A percentile compares a stretch with the other conserved stretches of the same genome.
Conservation (phyloP, 2,329 filamentous ascomycete species). For the Alternaria novae-zelandiae region DNA sequence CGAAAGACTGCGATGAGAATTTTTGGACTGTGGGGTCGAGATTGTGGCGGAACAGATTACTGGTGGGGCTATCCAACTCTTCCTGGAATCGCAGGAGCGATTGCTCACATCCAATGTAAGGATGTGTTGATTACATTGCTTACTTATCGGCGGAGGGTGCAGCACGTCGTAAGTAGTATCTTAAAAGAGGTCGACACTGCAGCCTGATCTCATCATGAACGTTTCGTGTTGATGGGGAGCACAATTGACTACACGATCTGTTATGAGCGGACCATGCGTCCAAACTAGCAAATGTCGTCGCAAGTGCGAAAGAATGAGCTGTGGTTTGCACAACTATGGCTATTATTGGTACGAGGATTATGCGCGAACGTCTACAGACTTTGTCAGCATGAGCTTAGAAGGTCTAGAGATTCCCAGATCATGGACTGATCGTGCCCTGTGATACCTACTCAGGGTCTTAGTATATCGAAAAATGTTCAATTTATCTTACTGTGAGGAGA, state of each 20-base stretch:
- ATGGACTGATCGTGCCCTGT: too few species aligned
- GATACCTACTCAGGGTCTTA: neutral
- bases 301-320: too few species aligned
- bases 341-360: neutral
- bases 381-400: neutral
- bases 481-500: neutral
- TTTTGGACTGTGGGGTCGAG: neutral
- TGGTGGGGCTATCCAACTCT: neutral
- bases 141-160: too few species aligned
- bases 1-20: neutral
- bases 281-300: too few species aligned
- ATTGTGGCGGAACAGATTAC: neutral
- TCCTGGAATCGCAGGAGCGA: neutral
- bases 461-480: neutral
- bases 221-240: neutral
- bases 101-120: neutral
- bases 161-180: neutral
- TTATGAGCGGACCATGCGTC: too few species aligned
- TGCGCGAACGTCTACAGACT: neutral
- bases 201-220: neutral
- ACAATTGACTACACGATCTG: neutral
- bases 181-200: rapidly evolving
- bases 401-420: neutral
- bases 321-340: neutral
- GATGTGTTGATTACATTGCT: neutral